Base-by-base conservation (phyloP, 1,284 basidiomycete species). In the Pseudozyma pruni region DNA sequence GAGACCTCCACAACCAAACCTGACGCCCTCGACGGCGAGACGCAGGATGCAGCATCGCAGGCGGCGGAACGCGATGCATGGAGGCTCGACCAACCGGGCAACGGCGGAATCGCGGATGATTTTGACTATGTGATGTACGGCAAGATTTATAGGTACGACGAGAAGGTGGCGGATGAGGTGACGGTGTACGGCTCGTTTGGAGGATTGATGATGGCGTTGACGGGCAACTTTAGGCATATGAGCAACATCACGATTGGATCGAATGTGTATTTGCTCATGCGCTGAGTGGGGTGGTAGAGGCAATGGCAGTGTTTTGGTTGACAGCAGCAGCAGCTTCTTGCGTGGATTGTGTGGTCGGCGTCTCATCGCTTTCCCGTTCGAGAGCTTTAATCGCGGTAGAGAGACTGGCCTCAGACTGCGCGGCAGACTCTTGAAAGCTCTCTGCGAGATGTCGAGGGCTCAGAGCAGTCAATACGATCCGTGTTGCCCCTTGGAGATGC, bases 51-150 rank as follows among this genome's bases (percentile, higher is more conserved):
- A 50, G 63, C 69, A 33, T 62, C 73, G 7, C 68, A 63, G 41
- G 71, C 72, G 16, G 70, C 74, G 6, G 74, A 91, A 68, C 85
- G 87, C 52, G 87, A 91, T 79, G 87, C 91, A 45, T 94, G 94
- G 92, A 85, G 94, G 83, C 91, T 93, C 81, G 90, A 93, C 84
- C 88, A 91, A 50, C 92, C 91, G 83, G 90, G 92, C 4, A 87
- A 88, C 72, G 86, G 90, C 80, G 94, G 94, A 0, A 83, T 98
- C 29, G 94, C 97, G 68, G 92, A 94, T 63, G 94, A 98, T 75
- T 98, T 93, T 79, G 95, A 98, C 81, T 98, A 98, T 85, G 95
- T 98, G 71, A 97, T 98, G 94, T 94, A 93, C 82, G 95, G 95
- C 40, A 98, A 96, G 89, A 91, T 98, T 43, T 98, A 98, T 87